Conservation (phyloP, 2,329 filamentous ascomycete species). For the Stachybotrys elegans region DNA sequence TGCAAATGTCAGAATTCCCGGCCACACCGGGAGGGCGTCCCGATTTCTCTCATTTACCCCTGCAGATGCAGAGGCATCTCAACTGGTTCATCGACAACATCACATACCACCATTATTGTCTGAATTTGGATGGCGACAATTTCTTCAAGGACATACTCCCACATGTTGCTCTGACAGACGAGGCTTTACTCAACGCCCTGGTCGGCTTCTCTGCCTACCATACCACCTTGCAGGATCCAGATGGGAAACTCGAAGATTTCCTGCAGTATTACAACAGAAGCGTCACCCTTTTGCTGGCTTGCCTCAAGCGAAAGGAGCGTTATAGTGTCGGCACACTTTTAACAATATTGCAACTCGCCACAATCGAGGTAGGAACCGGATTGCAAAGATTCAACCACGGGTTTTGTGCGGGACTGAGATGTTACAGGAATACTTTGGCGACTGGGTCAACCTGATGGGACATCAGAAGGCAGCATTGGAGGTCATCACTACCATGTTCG, state of each 20-base stretch:
- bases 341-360: conserved; percentile 86
- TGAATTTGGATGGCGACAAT: conserved; percentile 63
- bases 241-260: conserved; percentile 74
- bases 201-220: conserved; percentile 89
- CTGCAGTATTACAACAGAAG: conserved; percentile 87
- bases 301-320: conserved; percentile 64
- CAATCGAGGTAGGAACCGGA: conserved; percentile 72
- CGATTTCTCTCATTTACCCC: conserved; percentile 55
- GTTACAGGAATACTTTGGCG: conserved; percentile 80
- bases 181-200: conserved; percentile 79
- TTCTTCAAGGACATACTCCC: conserved; percentile 72
- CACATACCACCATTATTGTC: conserved; percentile 75
- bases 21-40: conserved; percentile 18
- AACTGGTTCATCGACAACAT: conserved; percentile 74
- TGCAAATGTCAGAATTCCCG: conserved; percentile 19
- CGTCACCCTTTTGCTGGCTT: conserved; percentile 68
- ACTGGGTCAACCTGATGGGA: conserved; percentile 90
- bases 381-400: too few relatives aligned
- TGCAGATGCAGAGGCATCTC: conserved; percentile 73
- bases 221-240: conserved; percentile 62
- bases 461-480: conserved; percentile 87
- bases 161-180: conserved; percentile 65
- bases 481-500: conserved; percentile 73
- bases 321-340: conserved; percentile 71
- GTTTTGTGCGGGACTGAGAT: too few relatives aligned